Percentiles rank a stretch among this genome's conserved stretches.
phyloP scores from a whole-genome alignment of 1,139 yeast species.

The Sugiyamaella castrensis region DNA sequence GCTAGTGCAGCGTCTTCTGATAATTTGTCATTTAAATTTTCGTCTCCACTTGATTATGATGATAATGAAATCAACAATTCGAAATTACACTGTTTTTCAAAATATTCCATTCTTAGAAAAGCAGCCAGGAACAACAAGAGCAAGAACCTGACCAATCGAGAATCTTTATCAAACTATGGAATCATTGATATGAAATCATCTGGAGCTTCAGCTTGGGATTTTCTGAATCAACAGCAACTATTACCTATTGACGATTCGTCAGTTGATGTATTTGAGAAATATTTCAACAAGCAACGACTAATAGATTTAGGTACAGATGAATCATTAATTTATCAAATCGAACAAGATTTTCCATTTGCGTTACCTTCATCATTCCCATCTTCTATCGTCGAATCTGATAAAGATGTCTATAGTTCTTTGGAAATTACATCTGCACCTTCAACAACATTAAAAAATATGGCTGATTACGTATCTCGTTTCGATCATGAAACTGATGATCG shows the following conservation, averaged over 20 bases:
- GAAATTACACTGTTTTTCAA: constrained; percentile 33
- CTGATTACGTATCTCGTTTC: constrained; percentile 44
- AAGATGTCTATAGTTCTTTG: constrained; percentile 40
- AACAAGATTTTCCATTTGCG: constrained; percentile 19
- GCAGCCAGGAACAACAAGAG: not conserved
- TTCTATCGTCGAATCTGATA: constrained; percentile 20
- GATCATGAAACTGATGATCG: constrained; percentile 51
- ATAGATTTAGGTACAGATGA: constrained; percentile 25
- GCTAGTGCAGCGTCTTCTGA: constrained; percentile 19
- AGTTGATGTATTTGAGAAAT: constrained; percentile 19
- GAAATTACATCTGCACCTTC: constrained; percentile 49
- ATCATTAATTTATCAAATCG: constrained; percentile 6
- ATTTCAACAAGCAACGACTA: constrained; percentile 19
- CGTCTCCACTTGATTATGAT: constrained; percentile 8
- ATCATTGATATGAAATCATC: constrained; percentile 10
- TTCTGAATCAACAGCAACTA: not conserved
- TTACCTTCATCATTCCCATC: constrained; percentile 28
- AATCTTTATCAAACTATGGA: constrained; percentile 1
- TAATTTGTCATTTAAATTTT: constrained; percentile 19
- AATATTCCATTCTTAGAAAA: constrained; percentile 35
- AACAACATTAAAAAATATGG: constrained; percentile 48
- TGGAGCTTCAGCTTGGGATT: constrained; percentile 18
- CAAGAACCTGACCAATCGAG: not conserved
- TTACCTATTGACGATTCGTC: not conserved
- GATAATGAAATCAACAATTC: not conserved